These are phyloP conservation scores for Lachnum nothofagi DNA, from an alignment of 2,329 filamentous ascomycete genomes.

Conservation along the genomic window DNA sequence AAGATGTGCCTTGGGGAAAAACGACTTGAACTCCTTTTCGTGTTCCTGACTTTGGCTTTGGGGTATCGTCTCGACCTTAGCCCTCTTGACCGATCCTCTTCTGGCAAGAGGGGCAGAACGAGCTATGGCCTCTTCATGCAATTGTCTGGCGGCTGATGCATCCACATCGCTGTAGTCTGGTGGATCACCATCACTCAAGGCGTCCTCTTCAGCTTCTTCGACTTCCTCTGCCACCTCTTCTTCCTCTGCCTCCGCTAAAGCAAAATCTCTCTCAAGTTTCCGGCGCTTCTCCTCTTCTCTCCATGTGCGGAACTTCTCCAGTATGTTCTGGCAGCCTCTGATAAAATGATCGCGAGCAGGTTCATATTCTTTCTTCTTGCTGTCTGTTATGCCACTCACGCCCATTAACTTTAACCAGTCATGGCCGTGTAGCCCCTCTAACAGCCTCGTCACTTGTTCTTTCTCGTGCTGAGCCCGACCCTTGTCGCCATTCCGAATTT, in stretches of 20 bases:
- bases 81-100: slow-evolving; percentile 28
- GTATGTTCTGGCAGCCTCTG: slow-evolving; percentile 70
- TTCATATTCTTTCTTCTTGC: slow-evolving; percentile 80
- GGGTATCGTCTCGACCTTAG: slow-evolving; percentile 29
- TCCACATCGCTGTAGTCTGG: slow-evolving; percentile 67
- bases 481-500: slow-evolving; percentile 59
- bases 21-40: slow-evolving; percentile 71
- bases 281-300: slow-evolving; percentile 82
- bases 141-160: slow-evolving; percentile 65
- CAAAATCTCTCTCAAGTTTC: slow-evolving; percentile 69
- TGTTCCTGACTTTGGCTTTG: slow-evolving; percentile 26
- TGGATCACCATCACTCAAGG: slow-evolving; percentile 44
- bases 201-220: slow-evolving; percentile 7
- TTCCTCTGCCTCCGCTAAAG: slow-evolving; percentile 42
- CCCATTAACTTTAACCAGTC: slow-evolving; percentile 94
- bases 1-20: slow-evolving; percentile 67
- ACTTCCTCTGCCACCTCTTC: slow-evolving; percentile 28
- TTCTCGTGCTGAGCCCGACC: slow-evolving; percentile 62
- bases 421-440: slow-evolving; percentile 80
- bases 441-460: slow-evolving; percentile 57
- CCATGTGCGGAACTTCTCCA: slow-evolving; percentile 86
- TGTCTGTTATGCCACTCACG: slow-evolving; percentile 73
- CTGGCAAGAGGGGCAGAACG: slow-evolving; percentile 24
- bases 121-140: slow-evolving; percentile 46
- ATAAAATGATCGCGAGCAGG: slow-evolving; percentile 82